Conservation (phyloP, 2,329 filamentous ascomycete species). For the Xenoacremonium recifei region DNA sequence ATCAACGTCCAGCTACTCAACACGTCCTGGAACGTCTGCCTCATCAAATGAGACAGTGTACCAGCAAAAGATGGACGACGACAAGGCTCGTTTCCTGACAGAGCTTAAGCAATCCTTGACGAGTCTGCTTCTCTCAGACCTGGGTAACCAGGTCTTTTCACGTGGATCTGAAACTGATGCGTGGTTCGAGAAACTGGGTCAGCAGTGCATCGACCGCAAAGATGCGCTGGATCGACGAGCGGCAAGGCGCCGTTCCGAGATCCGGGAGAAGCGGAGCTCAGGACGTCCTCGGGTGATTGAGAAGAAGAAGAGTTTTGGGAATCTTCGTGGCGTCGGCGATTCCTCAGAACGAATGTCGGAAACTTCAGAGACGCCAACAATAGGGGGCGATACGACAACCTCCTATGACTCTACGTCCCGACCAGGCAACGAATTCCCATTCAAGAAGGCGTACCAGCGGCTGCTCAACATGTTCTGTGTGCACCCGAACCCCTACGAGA, state of each 20-base stretch:
- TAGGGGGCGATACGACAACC: slow-evolving; percentile 39
- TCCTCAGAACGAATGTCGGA: slow-evolving; percentile 36
- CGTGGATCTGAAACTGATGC: slow-evolving; percentile 88
- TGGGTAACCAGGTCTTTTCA: slow-evolving; percentile 83
- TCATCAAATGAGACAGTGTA: slow-evolving; percentile 68
- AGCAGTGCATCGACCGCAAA: slow-evolving; percentile 63
- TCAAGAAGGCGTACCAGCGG: slow-evolving; percentile 74
- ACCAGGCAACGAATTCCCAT: slow-evolving; percentile 65
- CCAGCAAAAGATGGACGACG: slow-evolving; percentile 59
- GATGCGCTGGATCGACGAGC: slow-evolving; percentile 52
- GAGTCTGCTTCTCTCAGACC: slow-evolving; percentile 82
- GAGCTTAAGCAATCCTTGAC: slow-evolving; percentile 78
- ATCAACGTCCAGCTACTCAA: slow-evolving; percentile 46
- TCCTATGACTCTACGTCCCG: slow-evolving; percentile 27
- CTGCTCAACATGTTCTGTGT: slow-evolving; percentile 85
- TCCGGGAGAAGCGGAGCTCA: slow-evolving; percentile 44
- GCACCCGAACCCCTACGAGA: slow-evolving; percentile 82
- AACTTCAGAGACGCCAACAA: slow-evolving; percentile 34
- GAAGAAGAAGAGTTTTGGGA: slow-evolving; percentile 68
- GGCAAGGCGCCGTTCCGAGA: slow-evolving; percentile 38
- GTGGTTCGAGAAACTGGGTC: slow-evolving; percentile 73
- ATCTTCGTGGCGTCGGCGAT: slow-evolving; percentile 54
- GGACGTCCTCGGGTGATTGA: slow-evolving; percentile 54
- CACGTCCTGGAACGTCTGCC: slow-evolving; percentile 62
- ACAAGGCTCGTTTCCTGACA: slow-evolving; percentile 75